Percentiles rank a stretch among this genome's conserved stretches.
These are phyloP conservation scores for Aspergillus indologenus DNA, from an alignment of 495 filamentous ascomycete species.

Conservation along the genomic window DNA sequence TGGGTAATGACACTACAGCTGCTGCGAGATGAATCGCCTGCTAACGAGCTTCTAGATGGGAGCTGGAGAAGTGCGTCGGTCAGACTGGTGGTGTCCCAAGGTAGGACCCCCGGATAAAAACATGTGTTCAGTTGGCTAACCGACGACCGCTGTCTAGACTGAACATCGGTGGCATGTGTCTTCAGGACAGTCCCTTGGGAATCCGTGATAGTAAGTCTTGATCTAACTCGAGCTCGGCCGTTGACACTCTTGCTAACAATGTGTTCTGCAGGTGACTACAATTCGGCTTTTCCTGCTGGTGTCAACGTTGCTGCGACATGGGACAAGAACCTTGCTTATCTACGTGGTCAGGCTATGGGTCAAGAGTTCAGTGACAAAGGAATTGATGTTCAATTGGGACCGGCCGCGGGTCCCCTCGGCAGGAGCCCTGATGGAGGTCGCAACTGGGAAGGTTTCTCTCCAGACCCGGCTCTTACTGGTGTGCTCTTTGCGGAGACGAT, in stretches of 20 bases:
- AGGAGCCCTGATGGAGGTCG: constrained; percentile 74
- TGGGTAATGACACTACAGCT: constrained; percentile 46
- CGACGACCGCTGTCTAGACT: constrained; percentile 48
- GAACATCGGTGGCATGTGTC: constrained; percentile 75
- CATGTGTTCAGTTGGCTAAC: neutral
- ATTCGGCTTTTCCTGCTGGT: constrained; percentile 77
- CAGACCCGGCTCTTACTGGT: constrained; percentile 76
- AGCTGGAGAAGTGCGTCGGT: constrained; percentile 74
- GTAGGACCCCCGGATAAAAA: constrained; percentile 13
- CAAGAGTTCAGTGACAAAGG: constrained; percentile 78
- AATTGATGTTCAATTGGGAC: constrained; percentile 81
- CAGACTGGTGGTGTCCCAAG: constrained; percentile 51
- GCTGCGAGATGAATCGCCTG: neutral
- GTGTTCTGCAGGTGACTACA: constrained; percentile 58
- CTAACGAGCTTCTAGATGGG: constrained; percentile 54
- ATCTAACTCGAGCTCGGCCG: neutral
- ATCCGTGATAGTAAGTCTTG: constrained; percentile 59
- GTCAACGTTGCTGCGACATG: constrained; percentile 81
- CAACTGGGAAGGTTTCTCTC: constrained; percentile 74
- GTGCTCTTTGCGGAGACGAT: constrained; percentile 69
- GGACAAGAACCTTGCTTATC: constrained; percentile 68
- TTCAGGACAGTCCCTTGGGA: constrained; percentile 89
- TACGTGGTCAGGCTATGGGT: constrained; percentile 76
- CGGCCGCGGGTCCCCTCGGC: constrained; percentile 83
- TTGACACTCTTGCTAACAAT: constrained; percentile 10